phyloP scores from a whole-genome alignment of 805 yeast genomes.

The Saturnispora diversa region DNA sequence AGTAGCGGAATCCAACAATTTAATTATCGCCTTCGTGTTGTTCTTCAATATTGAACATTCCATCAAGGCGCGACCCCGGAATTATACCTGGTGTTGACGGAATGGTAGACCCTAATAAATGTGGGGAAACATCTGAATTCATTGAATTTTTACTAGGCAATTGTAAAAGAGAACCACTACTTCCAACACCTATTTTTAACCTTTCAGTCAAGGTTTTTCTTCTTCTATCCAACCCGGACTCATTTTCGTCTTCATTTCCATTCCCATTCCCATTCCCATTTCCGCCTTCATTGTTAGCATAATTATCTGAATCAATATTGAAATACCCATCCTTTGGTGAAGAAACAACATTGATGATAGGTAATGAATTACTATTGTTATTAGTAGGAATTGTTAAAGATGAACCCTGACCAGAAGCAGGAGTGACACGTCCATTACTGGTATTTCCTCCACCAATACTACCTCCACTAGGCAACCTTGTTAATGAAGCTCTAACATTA shows the following conservation, averaged over 20 bases:
- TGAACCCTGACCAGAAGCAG: slow-evolving; percentile 1
- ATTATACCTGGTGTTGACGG: slow-evolving; percentile 16
- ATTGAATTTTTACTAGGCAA: neutral
- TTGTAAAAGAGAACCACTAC: neutral
- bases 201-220: slow-evolving; percentile 14
- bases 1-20: too few species aligned
- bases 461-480: slow-evolving; percentile 12
- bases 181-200: slow-evolving; percentile 7
- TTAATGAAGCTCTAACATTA: slow-evolving; percentile 13
- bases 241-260: neutral
- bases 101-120: neutral
- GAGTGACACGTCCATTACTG: too few species aligned
- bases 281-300: too few species aligned
- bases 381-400: neutral
- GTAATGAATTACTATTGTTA: neutral
- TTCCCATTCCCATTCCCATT: neutral
- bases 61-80: slow-evolving; percentile 14
- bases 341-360: neutral
- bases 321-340: slow-evolving; percentile 5
- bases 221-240: slow-evolving; percentile 11
- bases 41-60: slow-evolving; percentile 9
- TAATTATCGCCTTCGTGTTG: neutral
- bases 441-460: slow-evolving; percentile 9
- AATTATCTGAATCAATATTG: too few species aligned
- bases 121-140: neutral